Conservation (phyloP, 495 filamentous ascomycete genomes). For the Astrocystis sublimbata region DNA sequence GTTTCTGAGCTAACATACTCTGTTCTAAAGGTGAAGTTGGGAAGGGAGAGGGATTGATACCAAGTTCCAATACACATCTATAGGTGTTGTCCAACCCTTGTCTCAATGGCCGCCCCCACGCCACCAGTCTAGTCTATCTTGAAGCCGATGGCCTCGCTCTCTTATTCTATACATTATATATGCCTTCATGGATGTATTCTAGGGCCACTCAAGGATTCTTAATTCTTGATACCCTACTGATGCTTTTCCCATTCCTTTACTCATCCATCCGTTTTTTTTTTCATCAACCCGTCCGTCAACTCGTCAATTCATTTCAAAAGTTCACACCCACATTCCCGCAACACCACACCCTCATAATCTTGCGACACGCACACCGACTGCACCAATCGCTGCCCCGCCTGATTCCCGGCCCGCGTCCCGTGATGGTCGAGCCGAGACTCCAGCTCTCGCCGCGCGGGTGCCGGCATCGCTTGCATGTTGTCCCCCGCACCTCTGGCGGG, state of each 20-base stretch:
- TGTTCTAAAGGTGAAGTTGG: conserved; percentile 5
- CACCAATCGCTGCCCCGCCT: conserved; percentile 31
- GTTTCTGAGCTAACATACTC: conserved; percentile 9
- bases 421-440: conserved; percentile 26
- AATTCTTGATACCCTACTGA: background rate
- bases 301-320: background rate
- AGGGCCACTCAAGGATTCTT: background rate
- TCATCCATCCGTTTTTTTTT: background rate
- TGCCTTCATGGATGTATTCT: background rate
- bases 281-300: background rate
- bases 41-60: background rate
- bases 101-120: too few species aligned
- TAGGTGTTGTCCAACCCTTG: background rate
- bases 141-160: too few species aligned
- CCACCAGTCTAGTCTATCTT: too few species aligned
- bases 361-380: conserved; percentile 28
- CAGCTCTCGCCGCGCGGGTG: conserved; percentile 25
- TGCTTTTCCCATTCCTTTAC: background rate
- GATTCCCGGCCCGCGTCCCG: conserved; percentile 18
- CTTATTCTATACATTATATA: too few species aligned
- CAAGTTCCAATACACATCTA: background rate
- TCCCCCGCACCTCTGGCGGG: background rate
- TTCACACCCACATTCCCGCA: conserved; percentile 6
- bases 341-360: conserved; percentile 22
- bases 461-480: conserved; percentile 26